phyloP scores from a whole-genome alignment of 768 basidiomycete genomes.

The Leccinellum luteum region DNA sequence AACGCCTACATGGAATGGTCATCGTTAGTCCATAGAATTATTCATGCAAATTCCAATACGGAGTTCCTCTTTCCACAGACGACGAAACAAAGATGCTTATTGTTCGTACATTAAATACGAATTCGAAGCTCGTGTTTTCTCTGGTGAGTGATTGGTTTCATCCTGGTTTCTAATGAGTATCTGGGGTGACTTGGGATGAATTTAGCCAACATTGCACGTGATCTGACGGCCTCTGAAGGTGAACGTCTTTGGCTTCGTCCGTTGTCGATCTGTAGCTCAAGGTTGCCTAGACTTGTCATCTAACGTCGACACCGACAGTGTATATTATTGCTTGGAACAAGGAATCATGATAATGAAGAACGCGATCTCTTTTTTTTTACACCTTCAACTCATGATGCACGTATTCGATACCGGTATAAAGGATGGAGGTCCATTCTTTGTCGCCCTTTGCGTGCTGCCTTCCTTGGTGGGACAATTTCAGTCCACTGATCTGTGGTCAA shows the following conservation, averaged over 20 bases:
- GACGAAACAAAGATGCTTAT: slow-evolving; percentile 3
- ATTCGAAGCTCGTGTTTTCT: slow-evolving; percentile 19
- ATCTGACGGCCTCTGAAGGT: slow-evolving; percentile 24
- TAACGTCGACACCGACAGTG: neutral
- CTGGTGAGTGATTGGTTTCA: slow-evolving; percentile 1
- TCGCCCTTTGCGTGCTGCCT: slow-evolving; percentile 21
- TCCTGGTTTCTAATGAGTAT: neutral
- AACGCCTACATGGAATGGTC: slow-evolving; percentile 11
- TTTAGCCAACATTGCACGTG: slow-evolving; percentile 16
- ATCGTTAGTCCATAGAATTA: slow-evolving; percentile 12
- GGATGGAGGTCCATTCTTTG: slow-evolving; percentile 18
- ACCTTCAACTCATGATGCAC: slow-evolving; percentile 16
- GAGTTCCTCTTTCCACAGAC: slow-evolving; percentile 1
- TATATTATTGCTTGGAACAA: slow-evolving; percentile 11
- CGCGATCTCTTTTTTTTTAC: slow-evolving; percentile 20
- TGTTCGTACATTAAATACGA: slow-evolving; percentile 18
- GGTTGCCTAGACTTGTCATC: slow-evolving; percentile 4
- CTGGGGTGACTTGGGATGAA: neutral
- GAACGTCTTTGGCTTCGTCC: neutral
- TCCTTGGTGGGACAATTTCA: neutral
- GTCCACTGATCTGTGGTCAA: slow-evolving; percentile 17
- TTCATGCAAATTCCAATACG: too few species aligned
- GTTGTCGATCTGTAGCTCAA: neutral
- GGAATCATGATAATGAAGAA: slow-evolving; percentile 7
- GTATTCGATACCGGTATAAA: slow-evolving; percentile 13